Percentiles rank a stretch among this genome's conserved stretches.
These are phyloP conservation scores for Bothriochloa decipiens DNA, from an alignment of 176 grass and related monocot species.

Conservation along the genomic window DNA sequence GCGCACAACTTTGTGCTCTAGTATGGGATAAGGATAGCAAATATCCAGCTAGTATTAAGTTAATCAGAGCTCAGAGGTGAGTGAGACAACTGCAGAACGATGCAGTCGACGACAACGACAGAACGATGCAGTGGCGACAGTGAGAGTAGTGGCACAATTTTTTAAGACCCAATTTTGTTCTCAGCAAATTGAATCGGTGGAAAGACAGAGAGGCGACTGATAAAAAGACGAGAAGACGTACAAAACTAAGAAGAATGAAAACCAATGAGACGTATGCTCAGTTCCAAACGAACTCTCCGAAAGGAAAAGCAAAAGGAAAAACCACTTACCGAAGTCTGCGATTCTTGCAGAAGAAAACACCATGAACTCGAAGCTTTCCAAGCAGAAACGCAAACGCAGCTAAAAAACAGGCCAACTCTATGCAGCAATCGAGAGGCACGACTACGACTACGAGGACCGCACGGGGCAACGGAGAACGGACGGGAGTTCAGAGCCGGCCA, in stretches of 20 bases:
- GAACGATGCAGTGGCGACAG: slow-evolving; percentile 30
- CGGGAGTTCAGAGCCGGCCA: slow-evolving; percentile 19
- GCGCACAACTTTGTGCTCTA: slow-evolving; percentile 24
- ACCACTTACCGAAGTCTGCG: slow-evolving; percentile 30
- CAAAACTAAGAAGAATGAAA: slow-evolving; percentile 18
- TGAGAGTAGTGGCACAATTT: slow-evolving; percentile 18
- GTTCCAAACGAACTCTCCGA: slow-evolving; percentile 15
- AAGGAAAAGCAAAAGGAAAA: slow-evolving; percentile 39
- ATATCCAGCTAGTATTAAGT: slow-evolving; percentile 15
- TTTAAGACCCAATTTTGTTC: slow-evolving; percentile 19
- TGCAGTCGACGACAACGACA: not conserved
- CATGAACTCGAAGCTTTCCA: slow-evolving; percentile 51
- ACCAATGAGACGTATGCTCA: slow-evolving; percentile 5
- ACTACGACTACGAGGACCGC: slow-evolving; percentile 5
- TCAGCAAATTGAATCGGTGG: slow-evolving; percentile 3
- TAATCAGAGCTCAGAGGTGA: not conserved
- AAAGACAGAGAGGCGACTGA: slow-evolving; percentile 14
- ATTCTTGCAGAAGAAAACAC: slow-evolving; percentile 19
- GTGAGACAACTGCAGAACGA: not conserved
- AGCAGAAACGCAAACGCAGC: slow-evolving; percentile 22
- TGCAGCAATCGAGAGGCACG: slow-evolving; percentile 25
- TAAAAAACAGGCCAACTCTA: not conserved
- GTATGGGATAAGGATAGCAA: not conserved
- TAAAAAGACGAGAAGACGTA: slow-evolving; percentile 6
- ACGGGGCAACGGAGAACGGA: slow-evolving; percentile 15